Conservation (phyloP, 2,329 filamentous ascomycete species). For the Teratosphaeria nubilosa region DNA sequence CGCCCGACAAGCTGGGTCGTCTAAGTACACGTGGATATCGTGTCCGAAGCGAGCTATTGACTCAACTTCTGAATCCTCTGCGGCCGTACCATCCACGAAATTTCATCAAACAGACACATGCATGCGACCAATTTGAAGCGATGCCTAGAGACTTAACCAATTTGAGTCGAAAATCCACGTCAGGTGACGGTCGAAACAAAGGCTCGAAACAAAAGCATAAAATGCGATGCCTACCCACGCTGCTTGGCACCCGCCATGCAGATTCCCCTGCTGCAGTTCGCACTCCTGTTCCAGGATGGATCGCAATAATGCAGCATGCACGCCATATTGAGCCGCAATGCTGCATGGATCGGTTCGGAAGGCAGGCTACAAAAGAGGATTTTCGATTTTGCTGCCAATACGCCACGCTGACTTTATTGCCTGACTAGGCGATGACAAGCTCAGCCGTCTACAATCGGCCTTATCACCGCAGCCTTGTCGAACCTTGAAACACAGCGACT, state of each 20-base stretch:
- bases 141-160: no score
- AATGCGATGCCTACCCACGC: not conserved
- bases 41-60: not conserved
- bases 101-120: not conserved
- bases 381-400: no score
- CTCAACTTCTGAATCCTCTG: not conserved
- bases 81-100: not conserved
- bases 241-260: not conserved
- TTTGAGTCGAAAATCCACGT: no score
- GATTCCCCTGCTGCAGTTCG: not conserved
- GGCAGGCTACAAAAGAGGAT: no score
- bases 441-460: not conserved
- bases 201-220: no score
- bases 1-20: no score
- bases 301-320: not conserved
- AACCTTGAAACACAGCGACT: no score
- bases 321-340: not conserved
- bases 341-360: no score
- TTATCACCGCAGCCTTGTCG: no score
- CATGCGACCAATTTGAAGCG: no score
- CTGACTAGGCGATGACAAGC: not conserved
- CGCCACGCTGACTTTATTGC: not conserved
- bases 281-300: not conserved
- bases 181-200: not conserved
- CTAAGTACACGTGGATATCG: no score